Conservation (phyloP, 1,284 basidiomycete genomes). For the Ceratobasidium sp. region DNA sequence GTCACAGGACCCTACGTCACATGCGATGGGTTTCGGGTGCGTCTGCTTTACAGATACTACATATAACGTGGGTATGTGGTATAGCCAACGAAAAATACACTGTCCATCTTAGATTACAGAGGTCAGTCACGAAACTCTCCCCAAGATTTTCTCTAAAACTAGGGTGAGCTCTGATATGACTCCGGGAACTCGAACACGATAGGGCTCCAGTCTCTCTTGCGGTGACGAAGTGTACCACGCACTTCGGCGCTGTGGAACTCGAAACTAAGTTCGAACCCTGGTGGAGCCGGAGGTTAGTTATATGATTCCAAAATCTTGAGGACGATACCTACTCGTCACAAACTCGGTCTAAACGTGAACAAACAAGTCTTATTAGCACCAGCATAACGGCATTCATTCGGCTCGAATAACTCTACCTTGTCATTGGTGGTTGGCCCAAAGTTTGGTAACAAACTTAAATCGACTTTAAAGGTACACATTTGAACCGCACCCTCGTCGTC, state of each 20-base stretch:
- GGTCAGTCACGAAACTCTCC: too few relatives aligned
- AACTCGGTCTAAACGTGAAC: slow-evolving; percentile 64
- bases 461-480: slow-evolving; percentile 88
- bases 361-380: not conserved
- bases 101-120: too few relatives aligned
- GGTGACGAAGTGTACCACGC: slow-evolving; percentile 78
- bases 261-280: slow-evolving; percentile 83
- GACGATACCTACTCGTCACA: slow-evolving; percentile 74
- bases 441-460: slow-evolving; percentile 78
- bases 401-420: too few relatives aligned
- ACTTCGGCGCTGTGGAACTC: slow-evolving; percentile 81
- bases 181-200: slow-evolving; percentile 62
- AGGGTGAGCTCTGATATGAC: not conserved
- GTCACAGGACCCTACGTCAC: too few relatives aligned
- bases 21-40: too few relatives aligned
- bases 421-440: slow-evolving; percentile 74
- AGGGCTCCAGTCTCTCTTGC: slow-evolving; percentile 81
- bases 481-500: slow-evolving; percentile 83
- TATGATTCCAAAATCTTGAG: too few relatives aligned
- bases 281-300: not conserved
- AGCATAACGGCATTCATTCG: not conserved
- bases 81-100: too few relatives aligned
- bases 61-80: too few relatives aligned
- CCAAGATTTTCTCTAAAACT: too few relatives aligned
- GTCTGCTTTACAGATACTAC: too few relatives aligned